Evolutionary conservation across 148 eudicot genomes (phyloP).

Genomic region (Drosera capensis): DNA sequence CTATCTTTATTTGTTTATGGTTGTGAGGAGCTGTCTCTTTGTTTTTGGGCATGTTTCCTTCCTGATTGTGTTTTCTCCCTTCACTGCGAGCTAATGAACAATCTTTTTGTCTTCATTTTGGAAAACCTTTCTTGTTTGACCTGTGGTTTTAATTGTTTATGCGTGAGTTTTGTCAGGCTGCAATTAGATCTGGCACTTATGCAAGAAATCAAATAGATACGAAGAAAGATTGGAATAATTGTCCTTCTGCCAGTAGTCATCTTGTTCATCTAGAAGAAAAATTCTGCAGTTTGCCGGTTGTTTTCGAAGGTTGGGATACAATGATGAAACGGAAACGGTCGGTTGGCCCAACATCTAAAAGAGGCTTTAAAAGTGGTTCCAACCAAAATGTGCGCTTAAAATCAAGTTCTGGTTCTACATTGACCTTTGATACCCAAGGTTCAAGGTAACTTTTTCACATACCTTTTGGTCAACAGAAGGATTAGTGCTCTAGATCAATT

Average conservation of each 20-base stretch:
- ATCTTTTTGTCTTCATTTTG: too few relatives aligned
- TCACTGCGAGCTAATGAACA: too few relatives aligned
- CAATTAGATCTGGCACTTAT: conserved; percentile 13
- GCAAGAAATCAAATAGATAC: conserved; percentile 18
- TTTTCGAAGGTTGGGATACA: conserved; percentile 43
- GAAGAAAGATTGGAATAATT: conserved; percentile 19
- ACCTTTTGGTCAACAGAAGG: background rate
- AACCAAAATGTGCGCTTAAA: conserved; percentile 21
- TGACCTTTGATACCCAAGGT: conserved; percentile 18
- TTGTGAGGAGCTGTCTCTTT: too few relatives aligned
- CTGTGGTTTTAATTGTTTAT: too few relatives aligned
- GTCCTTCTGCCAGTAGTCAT: conserved; percentile 9
- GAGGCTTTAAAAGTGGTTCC: conserved; percentile 16
- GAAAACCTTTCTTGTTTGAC: too few relatives aligned
- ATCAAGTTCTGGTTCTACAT: conserved; percentile 18
- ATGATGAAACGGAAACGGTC: conserved; percentile 41
- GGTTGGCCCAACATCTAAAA: conserved; percentile 19
- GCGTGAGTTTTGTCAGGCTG: conserved; percentile 31
- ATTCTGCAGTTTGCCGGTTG: conserved; percentile 26
- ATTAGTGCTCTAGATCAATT: background rate
- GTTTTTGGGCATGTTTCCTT: too few relatives aligned
- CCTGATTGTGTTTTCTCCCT: too few relatives aligned
- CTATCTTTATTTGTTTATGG: too few relatives aligned
- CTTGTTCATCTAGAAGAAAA: conserved; percentile 33
- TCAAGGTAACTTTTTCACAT: conserved; percentile 18